Conservation (phyloP, 2,329 filamentous ascomycete genomes). For the Claviceps maximensis region DNA sequence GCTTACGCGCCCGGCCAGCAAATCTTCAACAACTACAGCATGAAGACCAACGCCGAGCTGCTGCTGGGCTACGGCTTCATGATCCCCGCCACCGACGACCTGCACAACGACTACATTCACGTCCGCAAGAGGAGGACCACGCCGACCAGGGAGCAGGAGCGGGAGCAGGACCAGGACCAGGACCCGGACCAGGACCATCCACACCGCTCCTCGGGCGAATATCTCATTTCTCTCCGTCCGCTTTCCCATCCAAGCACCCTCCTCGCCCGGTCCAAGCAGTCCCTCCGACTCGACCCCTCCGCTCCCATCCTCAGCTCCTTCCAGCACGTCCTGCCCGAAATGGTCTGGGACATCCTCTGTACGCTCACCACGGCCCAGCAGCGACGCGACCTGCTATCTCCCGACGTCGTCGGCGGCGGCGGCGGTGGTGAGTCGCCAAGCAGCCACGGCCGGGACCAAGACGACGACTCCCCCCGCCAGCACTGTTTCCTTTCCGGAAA, state of each 20-base stretch:
- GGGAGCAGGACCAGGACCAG: no score
- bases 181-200: no score
- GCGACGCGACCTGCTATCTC: slow-evolving; percentile 16
- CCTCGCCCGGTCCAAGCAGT: slow-evolving; percentile 28
- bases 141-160: not conserved
- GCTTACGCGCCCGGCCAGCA: slow-evolving; percentile 38
- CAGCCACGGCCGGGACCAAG: not conserved
- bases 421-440: no score
- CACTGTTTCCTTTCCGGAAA: slow-evolving; percentile 19
- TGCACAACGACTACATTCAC: slow-evolving; percentile 50
- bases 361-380: slow-evolving; percentile 23
- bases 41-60: slow-evolving; percentile 60
- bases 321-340: slow-evolving; percentile 37
- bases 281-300: slow-evolving; percentile 16
- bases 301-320: slow-evolving; percentile 25
- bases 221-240: slow-evolving; percentile 39
- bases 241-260: slow-evolving; percentile 34
- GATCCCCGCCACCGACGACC: slow-evolving; percentile 29
- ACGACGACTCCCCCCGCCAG: slow-evolving; percentile 13
- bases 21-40: slow-evolving; percentile 59
- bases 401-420: slow-evolving; percentile 5
- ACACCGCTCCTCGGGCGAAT: slow-evolving; percentile 23
- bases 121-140: slow-evolving; percentile 31
- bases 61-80: slow-evolving; percentile 52
- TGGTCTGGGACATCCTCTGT: slow-evolving; percentile 36